A percentile compares a stretch with the other conserved stretches of the same genome.
These are phyloP conservation scores for Globisporangium megalacanthum DNA, from an alignment of 352 stramenopile species.

Conservation along the genomic window DNA sequence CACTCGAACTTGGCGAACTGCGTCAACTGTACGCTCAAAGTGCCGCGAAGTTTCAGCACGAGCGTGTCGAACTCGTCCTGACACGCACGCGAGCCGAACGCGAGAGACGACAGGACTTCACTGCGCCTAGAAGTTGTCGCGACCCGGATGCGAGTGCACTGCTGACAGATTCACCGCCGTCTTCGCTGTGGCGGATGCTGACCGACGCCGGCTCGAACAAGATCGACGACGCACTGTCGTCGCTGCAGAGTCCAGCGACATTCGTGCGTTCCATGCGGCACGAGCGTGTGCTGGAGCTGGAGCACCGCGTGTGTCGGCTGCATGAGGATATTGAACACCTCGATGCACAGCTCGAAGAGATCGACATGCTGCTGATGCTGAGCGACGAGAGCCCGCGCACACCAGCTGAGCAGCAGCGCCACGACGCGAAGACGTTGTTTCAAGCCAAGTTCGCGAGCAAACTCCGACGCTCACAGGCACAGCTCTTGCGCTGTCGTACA, in stretches of 20 bases:
- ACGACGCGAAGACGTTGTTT: slow-evolving; percentile 8
- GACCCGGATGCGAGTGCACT: neutral
- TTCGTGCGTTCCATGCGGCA: slow-evolving; percentile 6
- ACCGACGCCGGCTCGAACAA: slow-evolving; percentile 6
- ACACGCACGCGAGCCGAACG: slow-evolving; percentile 8
- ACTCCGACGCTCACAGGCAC: slow-evolving; percentile 21
- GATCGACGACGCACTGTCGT: neutral
- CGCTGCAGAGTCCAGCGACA: slow-evolving; percentile 2
- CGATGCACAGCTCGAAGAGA: slow-evolving; percentile 25
- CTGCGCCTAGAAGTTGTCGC: too few species aligned
- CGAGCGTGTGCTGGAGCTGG: slow-evolving; percentile 16
- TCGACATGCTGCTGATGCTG: slow-evolving; percentile 26
- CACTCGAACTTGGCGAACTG: slow-evolving; percentile 16
- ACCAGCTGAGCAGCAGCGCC: slow-evolving; percentile 4
- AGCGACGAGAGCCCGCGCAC: slow-evolving; percentile 18
- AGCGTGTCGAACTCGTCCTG: slow-evolving; percentile 12
- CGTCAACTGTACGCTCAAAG: slow-evolving; percentile 19
- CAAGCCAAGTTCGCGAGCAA: slow-evolving; percentile 35
- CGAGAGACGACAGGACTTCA: slow-evolving; percentile 4
- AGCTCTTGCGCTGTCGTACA: slow-evolving; percentile 15
- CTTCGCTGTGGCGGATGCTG: slow-evolving; percentile 22
- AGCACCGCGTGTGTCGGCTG: slow-evolving; percentile 20
- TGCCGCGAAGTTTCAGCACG: slow-evolving; percentile 8
- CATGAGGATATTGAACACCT: slow-evolving; percentile 13
- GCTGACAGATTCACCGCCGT: neutral